Base-by-base conservation (phyloP, 192 early-diverging fungal genomes). In the Physocladia obscura region DNA sequence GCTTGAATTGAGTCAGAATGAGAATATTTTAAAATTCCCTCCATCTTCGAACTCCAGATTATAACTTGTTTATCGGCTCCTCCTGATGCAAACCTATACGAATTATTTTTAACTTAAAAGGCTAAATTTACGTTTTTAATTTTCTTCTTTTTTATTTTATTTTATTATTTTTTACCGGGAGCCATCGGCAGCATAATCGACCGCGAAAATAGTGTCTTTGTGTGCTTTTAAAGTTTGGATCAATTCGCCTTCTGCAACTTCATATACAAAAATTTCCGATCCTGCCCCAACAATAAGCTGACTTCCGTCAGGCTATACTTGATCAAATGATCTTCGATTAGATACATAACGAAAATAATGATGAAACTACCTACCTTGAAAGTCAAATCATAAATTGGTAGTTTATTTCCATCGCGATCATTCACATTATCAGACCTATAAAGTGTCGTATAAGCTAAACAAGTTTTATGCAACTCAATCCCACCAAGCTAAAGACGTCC, bases 21-120 rank as follows among this genome's bases (percentile, higher is more conserved):
- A 5, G 81, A 79, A 62, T 85, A 87, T 57, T 87, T 87, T 35
- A 87, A 47, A 31, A 84, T 73, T 1, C 81, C 83, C 44, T 87
- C 81, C 36, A 77, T 62, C 39, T 76, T 79, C 49, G 65, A 48
- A 56, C 72, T 82, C 86, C 86, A 87, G 2, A 87, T 86, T 35
- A 87, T 76, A 37, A 87, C 86, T 61, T 81, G 77, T 62, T 87
- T 87, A 67, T 87, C 86, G 3, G 84, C 82, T 11, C 84, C 84
- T 0, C 84, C 86, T 17, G 83, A 82, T 13, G 81, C 86, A 68
- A 86, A 85, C 6, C 82, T 50, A 58, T 22, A 0, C 62, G 51
- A 63, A 40, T 58, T 57, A 19, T 72, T 29, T 35, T 29, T 52
- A 69, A 26, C 36, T n/a, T n/a, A n/a, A n/a, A n/a, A n/a, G n/a